A percentile compares a stretch with the other conserved stretches of the same genome.
Evolutionary conservation across 1,139 yeast genomes (phyloP).

Genomic region (Geotrichum macrosporum): DNA sequence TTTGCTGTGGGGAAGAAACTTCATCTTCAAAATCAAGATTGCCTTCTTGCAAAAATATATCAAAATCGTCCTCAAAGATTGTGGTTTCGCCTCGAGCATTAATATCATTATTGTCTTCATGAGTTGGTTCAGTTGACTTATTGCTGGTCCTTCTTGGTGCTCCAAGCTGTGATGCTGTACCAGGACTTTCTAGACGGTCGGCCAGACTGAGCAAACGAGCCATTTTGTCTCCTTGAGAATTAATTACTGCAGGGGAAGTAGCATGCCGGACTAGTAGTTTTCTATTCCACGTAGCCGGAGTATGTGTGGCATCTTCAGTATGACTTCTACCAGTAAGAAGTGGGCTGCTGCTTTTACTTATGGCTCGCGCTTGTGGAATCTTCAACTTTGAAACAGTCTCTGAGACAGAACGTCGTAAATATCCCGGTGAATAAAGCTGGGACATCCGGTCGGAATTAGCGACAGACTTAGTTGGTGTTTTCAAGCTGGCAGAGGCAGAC

Average conservation of each 20-base stretch:
- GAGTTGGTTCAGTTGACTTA: too few species aligned
- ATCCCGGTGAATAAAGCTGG: neutral
- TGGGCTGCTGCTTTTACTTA: too few species aligned
- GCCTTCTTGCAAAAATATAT: neutral
- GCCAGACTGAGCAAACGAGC: slow-evolving; percentile 6
- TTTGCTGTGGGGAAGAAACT: neutral
- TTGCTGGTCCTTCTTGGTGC: too few species aligned
- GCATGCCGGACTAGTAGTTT: neutral
- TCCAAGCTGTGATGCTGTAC: too few species aligned
- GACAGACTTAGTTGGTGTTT: slow-evolving; percentile 2
- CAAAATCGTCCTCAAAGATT: neutral
- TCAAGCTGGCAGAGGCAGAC: slow-evolving; percentile 1
- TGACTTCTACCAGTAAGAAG: too few species aligned
- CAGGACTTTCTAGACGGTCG: neutral
- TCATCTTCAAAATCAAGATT: neutral
- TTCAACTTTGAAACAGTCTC: too few species aligned
- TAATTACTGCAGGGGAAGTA: slow-evolving; percentile 2
- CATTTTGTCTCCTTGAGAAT: slow-evolving; percentile 2
- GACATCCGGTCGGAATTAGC: neutral
- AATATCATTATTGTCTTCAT: too few species aligned
- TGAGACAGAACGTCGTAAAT: neutral
- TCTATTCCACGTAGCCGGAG: neutral
- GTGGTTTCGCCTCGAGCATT: slow-evolving; percentile 1
- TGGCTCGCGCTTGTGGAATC: too few species aligned
- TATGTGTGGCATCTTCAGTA: too few species aligned